phyloP scores from a whole-genome alignment of 345 rosid genomes.

The Draba incana region DNA sequence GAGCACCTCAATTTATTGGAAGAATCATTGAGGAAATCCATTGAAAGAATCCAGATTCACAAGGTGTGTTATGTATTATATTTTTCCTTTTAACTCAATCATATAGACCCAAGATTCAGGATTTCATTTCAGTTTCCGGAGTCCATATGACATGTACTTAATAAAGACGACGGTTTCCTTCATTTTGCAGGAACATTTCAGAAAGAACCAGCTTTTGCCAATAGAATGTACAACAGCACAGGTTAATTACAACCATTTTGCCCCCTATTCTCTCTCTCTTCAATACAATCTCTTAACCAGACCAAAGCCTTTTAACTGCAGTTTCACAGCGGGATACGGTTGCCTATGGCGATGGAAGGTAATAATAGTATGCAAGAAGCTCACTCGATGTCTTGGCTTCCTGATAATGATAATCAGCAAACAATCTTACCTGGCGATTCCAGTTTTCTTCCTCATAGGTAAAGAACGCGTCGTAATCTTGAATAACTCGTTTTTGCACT shows the following conservation, averaged over 20 bases:
- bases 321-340: conserved; percentile 64
- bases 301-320: conserved; percentile 40
- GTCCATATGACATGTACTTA: background rate
- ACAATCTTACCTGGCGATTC: conserved; percentile 58
- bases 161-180: conserved; percentile 14
- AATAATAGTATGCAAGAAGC: conserved; percentile 54
- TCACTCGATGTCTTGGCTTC: conserved; percentile 70
- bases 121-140: conserved; percentile 14
- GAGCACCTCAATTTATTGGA: conserved; percentile 79
- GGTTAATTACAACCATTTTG: conserved; percentile 46
- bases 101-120: background rate
- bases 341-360: conserved; percentile 62
- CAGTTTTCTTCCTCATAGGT: conserved; percentile 63
- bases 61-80: conserved; percentile 48
- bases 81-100: conserved; percentile 7
- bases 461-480: conserved; percentile 18
- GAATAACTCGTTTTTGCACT: background rate
- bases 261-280: conserved; percentile 9
- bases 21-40: conserved; percentile 67
- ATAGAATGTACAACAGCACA: conserved; percentile 59
- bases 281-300: conserved; percentile 4
- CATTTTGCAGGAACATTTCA: conserved; percentile 60
- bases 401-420: conserved; percentile 61
- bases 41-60: conserved; percentile 54
- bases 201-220: conserved; percentile 61